These are phyloP conservation scores for Rhizopogon roseolus DNA, from an alignment of 768 basidiomycete genomes.

Conservation along the genomic window DNA sequence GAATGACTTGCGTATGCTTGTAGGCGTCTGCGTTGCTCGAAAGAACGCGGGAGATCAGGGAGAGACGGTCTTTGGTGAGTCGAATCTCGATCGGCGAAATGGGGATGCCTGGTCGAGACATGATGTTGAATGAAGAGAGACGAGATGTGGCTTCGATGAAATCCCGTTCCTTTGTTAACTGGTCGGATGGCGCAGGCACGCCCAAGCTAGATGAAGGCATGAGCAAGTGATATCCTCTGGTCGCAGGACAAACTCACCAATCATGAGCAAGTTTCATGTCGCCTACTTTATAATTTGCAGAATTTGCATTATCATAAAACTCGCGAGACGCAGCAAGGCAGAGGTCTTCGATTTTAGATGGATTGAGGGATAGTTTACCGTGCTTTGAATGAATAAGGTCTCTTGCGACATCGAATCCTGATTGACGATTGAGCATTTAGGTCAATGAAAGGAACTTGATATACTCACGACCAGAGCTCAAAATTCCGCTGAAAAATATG, in stretches of 20 bases:
- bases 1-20: constrained; percentile 86
- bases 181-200: constrained; percentile 62
- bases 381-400: constrained; percentile 48
- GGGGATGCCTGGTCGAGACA: constrained; percentile 65
- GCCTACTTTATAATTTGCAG: constrained; percentile 87
- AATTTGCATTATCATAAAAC: constrained; percentile 91
- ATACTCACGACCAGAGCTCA: constrained; percentile 83
- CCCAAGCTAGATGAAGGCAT: constrained; percentile 50
- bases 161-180: constrained; percentile 66
- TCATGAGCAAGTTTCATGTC: constrained; percentile 98
- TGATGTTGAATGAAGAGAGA: constrained; percentile 87
- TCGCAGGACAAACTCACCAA: constrained; percentile 50
- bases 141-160: constrained; percentile 98
- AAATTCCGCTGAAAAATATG: constrained; percentile 84
- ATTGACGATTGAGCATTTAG: constrained; percentile 7
- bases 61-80: constrained; percentile 82
- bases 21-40: constrained; percentile 83
- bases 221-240: constrained; percentile 8
- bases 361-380: constrained; percentile 42
- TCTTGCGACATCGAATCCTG: constrained; percentile 69
- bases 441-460: background rate
- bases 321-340: constrained; percentile 80
- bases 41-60: constrained; percentile 82
- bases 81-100: constrained; percentile 93
- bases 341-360: constrained; percentile 62